Base-by-base conservation (phyloP, 139 green algal genomes). In the Chlorella sp. region DNA sequence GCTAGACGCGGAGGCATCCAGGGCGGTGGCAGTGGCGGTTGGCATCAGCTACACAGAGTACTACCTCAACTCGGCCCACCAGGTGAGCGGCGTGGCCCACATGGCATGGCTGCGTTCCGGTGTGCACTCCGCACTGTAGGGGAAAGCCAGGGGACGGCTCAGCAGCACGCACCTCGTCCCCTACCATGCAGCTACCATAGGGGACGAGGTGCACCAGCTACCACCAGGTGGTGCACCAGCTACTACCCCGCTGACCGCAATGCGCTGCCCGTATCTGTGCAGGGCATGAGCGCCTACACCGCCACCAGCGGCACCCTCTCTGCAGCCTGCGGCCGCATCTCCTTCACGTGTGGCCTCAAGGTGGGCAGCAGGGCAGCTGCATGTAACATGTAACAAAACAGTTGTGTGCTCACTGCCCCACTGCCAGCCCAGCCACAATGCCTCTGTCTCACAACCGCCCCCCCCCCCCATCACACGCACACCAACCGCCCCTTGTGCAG, bases 331-430 rank as follows among this genome's bases (percentile, higher is more conserved):
- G 95, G 95, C 3, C 90, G 95, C 19, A 34, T 98, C 22, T 96
- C 94, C 9, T 98, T 93, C 84, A 91, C 89, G 0, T 93, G 96
- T 54, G 91, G 87, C 1, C 78, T 98, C 7, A 89, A 88, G 90
- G 82, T 43, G 95, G 96, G 79, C 28, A 28, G 41, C 79, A 88
- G 30, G 4, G 36, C 36, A 68, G n/a, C 28, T 32, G n/a, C n/a
- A n/a, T n/a, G n/a, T n/a, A n/a, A n/a, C n/a, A n/a, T n/a, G n/a
- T n/a, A n/a, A n/a, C 4, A n/a, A 0, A 43, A 48, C 19, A 22
- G n/a, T 3, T 30, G 17, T 64, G 19, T 41, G 14, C 32, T 32
- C 17, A 8, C 14, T 40, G 20, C 48, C 24, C 73, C 44, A 36
- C 38, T n/a, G 9, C n/a, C 73, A 38, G 30, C 44, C 28, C 3